Evolutionary conservation across 1,284 basidiomycete species (phyloP), one percentile per base, ranked within the genome.

Genomic region (Rhodotorula sp.): DNA sequence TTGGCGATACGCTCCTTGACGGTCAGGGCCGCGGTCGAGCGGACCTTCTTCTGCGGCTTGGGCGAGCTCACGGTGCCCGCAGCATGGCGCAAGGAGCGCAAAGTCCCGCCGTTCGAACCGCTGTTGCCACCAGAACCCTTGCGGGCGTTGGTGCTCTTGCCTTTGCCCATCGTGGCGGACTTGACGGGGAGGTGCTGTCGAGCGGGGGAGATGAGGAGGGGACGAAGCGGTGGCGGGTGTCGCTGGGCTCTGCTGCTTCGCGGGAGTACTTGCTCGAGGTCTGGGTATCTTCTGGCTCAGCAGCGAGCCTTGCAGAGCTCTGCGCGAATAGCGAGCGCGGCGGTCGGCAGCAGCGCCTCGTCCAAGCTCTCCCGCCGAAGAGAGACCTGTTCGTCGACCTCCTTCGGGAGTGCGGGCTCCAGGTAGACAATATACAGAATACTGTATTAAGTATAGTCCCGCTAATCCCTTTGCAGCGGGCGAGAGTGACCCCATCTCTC

Each of bases 1-100:
- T 68, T 65, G 21, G 72, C 73, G 50, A 76, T 71, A 50, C 69
- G 70, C 32, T 76, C 64, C 25, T 61, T 57, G 57, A 70, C 64
- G 15, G 75, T 61, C 44, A 76, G 64, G 7, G 64, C 48, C 7
- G 71, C 64, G 29, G 74, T 69, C 46, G 74, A 73, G 61, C 69
- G 72, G 51, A 65, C 39, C 50, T 67, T 71, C 59, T 61, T 64
- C 22, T 58, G n/a, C 5, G 67, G 27, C 17, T 55, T 61, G 36
- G 71, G 41, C 36, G 59, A n/a, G 13, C 22, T 25, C 4, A 57
- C n/a, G n/a, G 50, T 17, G 12, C 67, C 37, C 22, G 73, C 73
- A 32, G 60, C 54, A 61, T 75, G 73, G 25, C 73, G 70, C 2
- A 75, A 58, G 6, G 73, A 65, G 22, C 73, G 70, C 15, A 75